Base-by-base conservation (phyloP, 2,329 filamentous ascomycete genomes). In the Elsinoe ampelina region DNA sequence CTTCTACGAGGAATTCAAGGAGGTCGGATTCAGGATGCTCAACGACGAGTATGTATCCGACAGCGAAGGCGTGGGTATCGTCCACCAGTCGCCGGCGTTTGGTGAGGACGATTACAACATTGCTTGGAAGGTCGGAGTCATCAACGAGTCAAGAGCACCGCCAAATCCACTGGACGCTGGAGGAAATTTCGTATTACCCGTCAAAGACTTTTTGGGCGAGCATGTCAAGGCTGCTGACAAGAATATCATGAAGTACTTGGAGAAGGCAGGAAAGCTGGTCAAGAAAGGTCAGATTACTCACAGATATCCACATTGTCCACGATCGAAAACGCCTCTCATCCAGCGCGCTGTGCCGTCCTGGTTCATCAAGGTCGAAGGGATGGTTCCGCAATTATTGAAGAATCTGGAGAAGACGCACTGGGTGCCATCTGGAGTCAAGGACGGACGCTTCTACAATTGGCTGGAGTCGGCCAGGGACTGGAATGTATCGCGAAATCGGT, bases 61-160 rank as follows among this genome's bases (percentile, higher is more conserved):
- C 30, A 90, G 93, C 59, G 90, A 89, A 66, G 92, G 92, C 83
- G 89, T 89, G 34, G 92, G 92, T 67, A 86, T 97, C 61, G 92
- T 97, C 43, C 92, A 97, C 71, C 90, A 96, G 71, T 81, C 92
- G 3, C 92, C 92, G 2, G 89, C 90, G 1, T 96, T 92, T 67
- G 92, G 92, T 80, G 89, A 96, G 73, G 92, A 96, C 62, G 92
- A 97, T 84, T 96, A 95, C 76, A 85, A 85, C 62, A 83, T 93
- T 58, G 88, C 87, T 7, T 71, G 90, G 59, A 83, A 85, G 58
- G 77, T 82, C 45, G 91, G 89, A 41, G 80, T 95, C 64, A 86
- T 96, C 67, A 86, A 73, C 60, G 86, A 90, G 62, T 80, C 82
- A 58, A 83, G 88, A 55, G 77, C 83, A 35, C 89, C 92, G n/a